Evolutionary conservation across 2,329 filamentous ascomycete genomes (phyloP).

Genomic region (Fusarium xylarioides): DNA sequence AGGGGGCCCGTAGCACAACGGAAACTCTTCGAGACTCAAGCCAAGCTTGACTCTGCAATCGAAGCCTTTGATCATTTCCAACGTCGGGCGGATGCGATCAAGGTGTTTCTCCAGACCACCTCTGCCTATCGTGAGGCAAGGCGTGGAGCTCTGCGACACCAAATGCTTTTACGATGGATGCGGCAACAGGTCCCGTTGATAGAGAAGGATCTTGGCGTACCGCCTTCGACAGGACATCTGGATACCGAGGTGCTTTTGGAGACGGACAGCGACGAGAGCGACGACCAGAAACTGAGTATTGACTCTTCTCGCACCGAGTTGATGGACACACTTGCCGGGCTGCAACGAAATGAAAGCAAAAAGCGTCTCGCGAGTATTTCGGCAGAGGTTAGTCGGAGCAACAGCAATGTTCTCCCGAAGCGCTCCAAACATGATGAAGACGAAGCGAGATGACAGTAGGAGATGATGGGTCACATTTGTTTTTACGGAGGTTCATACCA

Average conservation of each 20-base stretch:
- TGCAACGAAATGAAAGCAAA: conserved; percentile 16
- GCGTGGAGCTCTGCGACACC: conserved; percentile 23
- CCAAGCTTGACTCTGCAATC: conserved; percentile 25
- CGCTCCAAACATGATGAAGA: conserved; percentile 9
- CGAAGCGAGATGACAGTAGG: neutral
- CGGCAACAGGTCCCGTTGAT: conserved; percentile 30
- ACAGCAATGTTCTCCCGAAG: neutral
- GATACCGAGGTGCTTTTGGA: neutral
- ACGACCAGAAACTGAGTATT: neutral
- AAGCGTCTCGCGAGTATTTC: conserved; percentile 19
- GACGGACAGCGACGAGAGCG: conserved; percentile 9
- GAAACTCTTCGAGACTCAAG: conserved; percentile 20
- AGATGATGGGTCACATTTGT: neutral
- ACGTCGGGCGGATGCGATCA: conserved; percentile 11
- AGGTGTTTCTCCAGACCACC: conserved; percentile 8
- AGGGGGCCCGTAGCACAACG: conserved; percentile 8
- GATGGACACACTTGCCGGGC: neutral
- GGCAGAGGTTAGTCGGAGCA: neutral
- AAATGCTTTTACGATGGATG: conserved; percentile 33
- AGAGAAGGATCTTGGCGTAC: conserved; percentile 20
- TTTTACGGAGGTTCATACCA: too few relatives aligned
- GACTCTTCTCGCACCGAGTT: neutral
- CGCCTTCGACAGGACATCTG: neutral
- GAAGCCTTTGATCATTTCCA: conserved; percentile 23
- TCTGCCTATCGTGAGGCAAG: conserved; percentile 20